Base-by-base conservation (phyloP, 1,139 yeast species). In the Geotrichum phurueaensis region DNA sequence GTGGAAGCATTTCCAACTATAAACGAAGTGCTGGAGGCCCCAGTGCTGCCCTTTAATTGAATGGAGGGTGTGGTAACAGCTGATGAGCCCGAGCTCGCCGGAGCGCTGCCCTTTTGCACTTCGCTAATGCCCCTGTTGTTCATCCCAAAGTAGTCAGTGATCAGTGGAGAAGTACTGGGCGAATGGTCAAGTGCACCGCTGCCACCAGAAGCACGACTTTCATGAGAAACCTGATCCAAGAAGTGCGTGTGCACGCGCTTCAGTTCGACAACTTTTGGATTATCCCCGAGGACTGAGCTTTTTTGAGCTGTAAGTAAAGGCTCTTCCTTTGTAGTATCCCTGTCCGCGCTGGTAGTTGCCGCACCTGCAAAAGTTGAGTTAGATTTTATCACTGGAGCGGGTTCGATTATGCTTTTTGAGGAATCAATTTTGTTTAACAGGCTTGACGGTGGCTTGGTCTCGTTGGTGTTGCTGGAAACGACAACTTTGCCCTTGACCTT, bases 401-500 rank as follows among this genome's bases (percentile, higher is more conserved):
- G 45, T 15, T 39, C 45, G 3, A 39, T 39, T 39, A n/a, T 15
- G n/a, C n/a, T n/a, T 39, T 39, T 39, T 15, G 45, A 39, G 6
- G 18, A 6, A 15, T 58, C 57, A 12, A n/a, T 47, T n/a, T 55
- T 56, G 27, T 52, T 27, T 3, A 59, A 53, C 29, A 59, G 27
- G 43, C 59, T 49, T 15, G 50, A n/a, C 13, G 59, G 60, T n/a
- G 59, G 58, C 33, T 60, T 58, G 20, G 45, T 18, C 49, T 39
- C 48, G 22, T 51, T 23, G 22, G 20, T 43, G 18, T 48, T 45
- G 22, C 60, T 52, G 3, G 60, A 53, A 4, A 62, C 61, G 12
- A 62, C 61, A 13, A 62, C 64, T n/a, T 53, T 62, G 18, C 64
- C 64, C 31, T 59, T 59, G 9, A 62, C 64, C 39, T 62, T 62